Conservation (phyloP, 768 basidiomycete genomes). For the Lentinula edodes region DNA sequence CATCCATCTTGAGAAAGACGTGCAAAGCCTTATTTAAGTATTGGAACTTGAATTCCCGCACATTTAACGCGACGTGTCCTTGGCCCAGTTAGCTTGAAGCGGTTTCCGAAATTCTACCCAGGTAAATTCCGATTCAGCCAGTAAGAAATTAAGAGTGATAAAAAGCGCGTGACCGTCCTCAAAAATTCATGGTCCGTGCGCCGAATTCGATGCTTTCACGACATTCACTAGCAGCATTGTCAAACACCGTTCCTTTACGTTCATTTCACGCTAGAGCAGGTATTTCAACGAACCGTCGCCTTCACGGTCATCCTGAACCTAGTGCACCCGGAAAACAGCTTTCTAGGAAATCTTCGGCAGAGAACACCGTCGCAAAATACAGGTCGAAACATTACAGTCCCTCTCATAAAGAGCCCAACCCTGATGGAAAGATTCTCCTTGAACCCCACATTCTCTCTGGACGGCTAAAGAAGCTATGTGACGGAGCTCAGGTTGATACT, state of each 20-base stretch:
- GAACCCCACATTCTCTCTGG: slow-evolving; percentile 58
- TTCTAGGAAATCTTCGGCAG: not conserved
- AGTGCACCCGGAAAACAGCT: not conserved
- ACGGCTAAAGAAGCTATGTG: slow-evolving; percentile 54
- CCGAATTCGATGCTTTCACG: not conserved
- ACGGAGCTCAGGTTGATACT: slow-evolving; percentile 48
- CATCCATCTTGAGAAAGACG: not conserved
- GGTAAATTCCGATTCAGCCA: slow-evolving; percentile 1
- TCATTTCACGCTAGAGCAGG: not conserved
- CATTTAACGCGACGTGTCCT: not conserved
- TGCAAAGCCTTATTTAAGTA: not conserved
- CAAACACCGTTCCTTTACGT: not conserved
- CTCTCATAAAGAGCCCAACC: not conserved
- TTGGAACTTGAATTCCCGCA: not conserved
- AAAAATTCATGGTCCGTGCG: slow-evolving; percentile 16
- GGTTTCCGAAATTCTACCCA: slow-evolving; percentile 5
- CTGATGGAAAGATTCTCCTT: slow-evolving; percentile 27
- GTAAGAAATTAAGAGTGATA: not conserved
- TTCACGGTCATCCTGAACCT: not conserved
- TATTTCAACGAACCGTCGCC: not conserved
- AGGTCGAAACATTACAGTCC: slow-evolving; percentile 5
- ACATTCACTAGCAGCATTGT: not conserved
- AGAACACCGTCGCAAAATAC: not conserved
- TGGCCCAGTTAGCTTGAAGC: not conserved
- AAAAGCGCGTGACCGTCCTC: slow-evolving; percentile 7